Evolutionary conservation across 257 asterid genomes (phyloP).

Genomic region (Plantago major): DNA sequence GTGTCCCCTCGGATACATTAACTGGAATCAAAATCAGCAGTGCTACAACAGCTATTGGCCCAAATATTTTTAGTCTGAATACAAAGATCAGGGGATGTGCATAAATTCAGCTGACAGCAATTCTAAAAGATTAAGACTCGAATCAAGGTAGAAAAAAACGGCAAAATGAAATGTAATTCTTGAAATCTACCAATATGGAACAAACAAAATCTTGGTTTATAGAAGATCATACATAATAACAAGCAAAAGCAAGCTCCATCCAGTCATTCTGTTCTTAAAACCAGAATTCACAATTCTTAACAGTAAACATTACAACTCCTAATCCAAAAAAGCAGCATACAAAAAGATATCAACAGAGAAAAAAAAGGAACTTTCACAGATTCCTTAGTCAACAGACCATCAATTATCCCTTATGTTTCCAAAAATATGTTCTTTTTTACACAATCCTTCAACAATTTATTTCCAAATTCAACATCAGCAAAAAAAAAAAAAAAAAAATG

Average conservation of each 20-base stretch:
- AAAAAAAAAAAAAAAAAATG: background rate
- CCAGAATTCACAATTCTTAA: too few species aligned
- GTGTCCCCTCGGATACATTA: slow-evolving; percentile 68
- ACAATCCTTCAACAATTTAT: background rate
- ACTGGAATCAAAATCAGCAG: slow-evolving; percentile 90
- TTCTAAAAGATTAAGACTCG: background rate
- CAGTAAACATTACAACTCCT: too few species aligned
- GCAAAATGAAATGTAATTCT: background rate
- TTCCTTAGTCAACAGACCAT: background rate
- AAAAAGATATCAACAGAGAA: background rate
- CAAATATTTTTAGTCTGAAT: slow-evolving; percentile 75
- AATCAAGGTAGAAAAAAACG: background rate
- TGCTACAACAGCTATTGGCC: slow-evolving; percentile 73
- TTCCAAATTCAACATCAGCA: slow-evolving; percentile 2
- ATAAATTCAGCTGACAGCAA: background rate
- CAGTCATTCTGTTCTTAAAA: too few species aligned
- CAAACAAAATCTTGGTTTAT: background rate
- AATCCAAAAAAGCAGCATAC: too few species aligned
- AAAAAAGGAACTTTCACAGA: background rate
- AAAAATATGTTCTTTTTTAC: too few species aligned
- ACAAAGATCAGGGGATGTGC: background rate
- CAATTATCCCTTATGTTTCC: background rate
- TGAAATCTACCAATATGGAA: background rate
- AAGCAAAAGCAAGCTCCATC: background rate
- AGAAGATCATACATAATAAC: slow-evolving; percentile 9